Conservation (phyloP, 768 basidiomycete species). For the Amanita polypyramis region DNA sequence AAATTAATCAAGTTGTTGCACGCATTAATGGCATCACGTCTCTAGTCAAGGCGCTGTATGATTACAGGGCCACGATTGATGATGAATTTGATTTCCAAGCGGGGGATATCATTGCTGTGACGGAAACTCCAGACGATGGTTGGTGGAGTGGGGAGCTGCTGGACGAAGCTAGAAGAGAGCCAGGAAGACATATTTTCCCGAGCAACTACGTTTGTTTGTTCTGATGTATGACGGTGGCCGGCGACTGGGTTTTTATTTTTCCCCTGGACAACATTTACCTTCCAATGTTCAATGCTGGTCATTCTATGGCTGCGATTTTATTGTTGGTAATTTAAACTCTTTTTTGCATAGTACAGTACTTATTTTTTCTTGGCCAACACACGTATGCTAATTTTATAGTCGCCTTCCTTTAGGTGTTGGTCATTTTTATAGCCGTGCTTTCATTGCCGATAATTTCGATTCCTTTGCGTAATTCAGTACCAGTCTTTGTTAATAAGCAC, state of each 20-base stretch:
- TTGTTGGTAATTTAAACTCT: too few species aligned
- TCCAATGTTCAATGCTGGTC: too few species aligned
- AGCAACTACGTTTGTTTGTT: conserved; percentile 83
- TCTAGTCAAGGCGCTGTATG: conserved; percentile 81
- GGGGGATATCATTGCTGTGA: conserved; percentile 96
- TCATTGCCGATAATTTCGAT: too few species aligned
- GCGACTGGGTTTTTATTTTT: background rate
- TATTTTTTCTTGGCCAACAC: too few species aligned
- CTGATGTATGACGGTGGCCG: conserved; percentile 21
- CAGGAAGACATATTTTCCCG: conserved; percentile 72
- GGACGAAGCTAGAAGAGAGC: conserved; percentile 59
- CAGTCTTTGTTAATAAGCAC: too few species aligned
- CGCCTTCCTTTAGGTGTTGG: too few species aligned
- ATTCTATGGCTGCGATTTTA: too few species aligned
- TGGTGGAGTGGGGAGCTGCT: conserved; percentile 94
- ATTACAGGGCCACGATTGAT: conserved; percentile 73
- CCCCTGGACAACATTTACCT: too few species aligned
- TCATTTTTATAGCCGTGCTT: too few species aligned
- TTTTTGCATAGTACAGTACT: too few species aligned
- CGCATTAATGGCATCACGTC: background rate
- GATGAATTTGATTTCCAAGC: conserved; percentile 96
- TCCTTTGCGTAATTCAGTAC: too few species aligned
- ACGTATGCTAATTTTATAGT: too few species aligned
- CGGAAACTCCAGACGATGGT: conserved; percentile 88
- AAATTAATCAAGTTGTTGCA: background rate